Evolutionary conservation across 164 flowering plant genomes (phyloP), one percentile per base, ranked within the genome.

Genomic region (Aristolochia contorta): DNA sequence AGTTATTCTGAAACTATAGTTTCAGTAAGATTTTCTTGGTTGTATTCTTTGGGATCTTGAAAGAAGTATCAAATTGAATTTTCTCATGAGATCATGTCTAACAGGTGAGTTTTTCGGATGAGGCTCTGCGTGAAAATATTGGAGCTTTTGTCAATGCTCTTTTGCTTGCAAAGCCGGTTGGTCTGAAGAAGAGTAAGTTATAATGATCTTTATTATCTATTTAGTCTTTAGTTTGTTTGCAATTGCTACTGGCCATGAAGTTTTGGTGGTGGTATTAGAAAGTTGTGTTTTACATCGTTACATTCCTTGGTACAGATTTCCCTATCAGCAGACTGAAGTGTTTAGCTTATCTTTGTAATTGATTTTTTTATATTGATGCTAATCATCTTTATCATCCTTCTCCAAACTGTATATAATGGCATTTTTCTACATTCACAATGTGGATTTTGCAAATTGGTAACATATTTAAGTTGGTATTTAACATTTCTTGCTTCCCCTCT

Each of bases 91-190:
- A 48, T 48, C 71, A 69, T 54, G 24, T 61, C 45, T 76, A 18
- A 24, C 80, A 88, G 97, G 84, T 82, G 19, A 82, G 75, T 47
- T 80, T 80, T 65, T 37, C 84, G 15, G 99, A 93, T 49, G 96
- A 85, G n/a, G 62, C 68, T 54, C 69, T 93, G 37, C 84, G 86
- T 0, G 99, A 90, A 61, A 93, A 93, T 70, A 71, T 90, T 67
- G 92, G 95, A 63, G 89, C 97, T 47, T 93, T 93, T 68, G 82
- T 88, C 63, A 81, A 85, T 71, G 86, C 96, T 41, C 89, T 93
- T 68, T 75, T 93, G 79, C 84, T 77, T 67, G 95, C 99, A 59
- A 93, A 93, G 72, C 99, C 99, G 43, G 83, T 82, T 16, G 96
- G 96, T 23, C 67, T 93, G 59, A 93, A 93, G 75, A 93, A 93